phyloP scores from a whole-genome alignment of 306 rosid species.

The Cucurbita argyrosperma region DNA sequence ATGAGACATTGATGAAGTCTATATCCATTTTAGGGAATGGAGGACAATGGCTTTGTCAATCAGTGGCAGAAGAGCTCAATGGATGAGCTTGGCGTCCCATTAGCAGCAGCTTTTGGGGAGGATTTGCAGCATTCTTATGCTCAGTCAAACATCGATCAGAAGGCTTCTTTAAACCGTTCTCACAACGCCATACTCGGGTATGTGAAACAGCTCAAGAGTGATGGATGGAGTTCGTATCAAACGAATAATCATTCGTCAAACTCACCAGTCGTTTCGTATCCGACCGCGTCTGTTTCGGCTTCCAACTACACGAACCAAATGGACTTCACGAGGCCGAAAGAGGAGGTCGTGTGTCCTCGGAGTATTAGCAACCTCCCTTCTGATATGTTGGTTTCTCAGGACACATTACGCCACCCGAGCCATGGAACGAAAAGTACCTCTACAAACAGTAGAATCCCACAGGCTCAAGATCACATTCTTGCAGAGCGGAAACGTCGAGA shows the following conservation, averaged over 20 bases:
- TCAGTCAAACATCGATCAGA: conserved; percentile 26
- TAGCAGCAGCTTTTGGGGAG: conserved; percentile 43
- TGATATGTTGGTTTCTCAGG: conserved; percentile 33
- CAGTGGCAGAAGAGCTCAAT: conserved; percentile 51
- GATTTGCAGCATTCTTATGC: conserved; percentile 36
- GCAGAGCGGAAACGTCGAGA: conserved; percentile 85
- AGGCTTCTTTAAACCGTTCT: conserved; percentile 22
- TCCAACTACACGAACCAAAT: conserved; percentile 31
- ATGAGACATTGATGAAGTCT: background rate
- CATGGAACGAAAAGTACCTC: conserved; percentile 23
- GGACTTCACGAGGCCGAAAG: conserved; percentile 47
- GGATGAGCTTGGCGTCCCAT: conserved; percentile 33
- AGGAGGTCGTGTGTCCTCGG: conserved; percentile 29
- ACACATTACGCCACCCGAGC: conserved; percentile 26
- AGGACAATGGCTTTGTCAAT: conserved; percentile 40
- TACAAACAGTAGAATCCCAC: conserved; percentile 35
- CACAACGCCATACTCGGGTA: conserved; percentile 24
- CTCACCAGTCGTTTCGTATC: conserved; percentile 24
- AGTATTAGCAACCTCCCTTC: conserved; percentile 19
- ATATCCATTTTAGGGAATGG: conserved; percentile 38
- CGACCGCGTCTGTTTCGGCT: conserved; percentile 35
- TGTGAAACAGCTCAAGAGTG: conserved; percentile 31
- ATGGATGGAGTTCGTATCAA: conserved; percentile 33
- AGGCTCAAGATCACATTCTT: conserved; percentile 60
- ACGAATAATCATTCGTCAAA: conserved; percentile 17